A percentile compares a stretch with the other conserved stretches of the same genome.
phyloP scores from a whole-genome alignment of 257 asterid genomes.

The Oldenlandia corymbosa region DNA sequence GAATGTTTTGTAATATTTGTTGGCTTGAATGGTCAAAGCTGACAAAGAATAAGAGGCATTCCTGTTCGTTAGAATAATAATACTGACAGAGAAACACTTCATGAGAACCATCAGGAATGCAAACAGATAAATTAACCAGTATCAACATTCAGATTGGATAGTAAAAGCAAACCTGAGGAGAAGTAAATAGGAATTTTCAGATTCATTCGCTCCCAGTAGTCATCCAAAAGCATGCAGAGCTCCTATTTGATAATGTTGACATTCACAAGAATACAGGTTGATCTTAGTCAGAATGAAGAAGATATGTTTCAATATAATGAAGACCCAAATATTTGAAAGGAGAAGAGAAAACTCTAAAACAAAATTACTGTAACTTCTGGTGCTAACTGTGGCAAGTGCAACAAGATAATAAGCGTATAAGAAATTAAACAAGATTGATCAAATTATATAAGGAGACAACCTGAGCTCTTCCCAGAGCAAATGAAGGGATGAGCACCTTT shows the following conservation, averaged over 20 bases:
- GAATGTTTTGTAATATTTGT: constrained; percentile 69
- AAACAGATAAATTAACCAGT: background rate
- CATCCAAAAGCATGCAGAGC: constrained; percentile 87
- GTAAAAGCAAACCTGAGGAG: constrained; percentile 58
- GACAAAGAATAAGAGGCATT: constrained; percentile 18
- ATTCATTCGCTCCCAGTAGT: constrained; percentile 88
- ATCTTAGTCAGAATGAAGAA: background rate
- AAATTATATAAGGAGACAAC: constrained; percentile 27
- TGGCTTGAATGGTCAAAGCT: constrained; percentile 93
- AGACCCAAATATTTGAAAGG: background rate
- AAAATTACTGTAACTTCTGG: background rate
- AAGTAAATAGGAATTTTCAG: constrained; percentile 84
- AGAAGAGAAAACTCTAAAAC: background rate
- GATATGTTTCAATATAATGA: background rate
- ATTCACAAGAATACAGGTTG: background rate
- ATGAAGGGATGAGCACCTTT: constrained; percentile 91
- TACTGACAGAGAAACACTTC: no score
- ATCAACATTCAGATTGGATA: constrained; percentile 9
- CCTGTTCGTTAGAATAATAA: no score
- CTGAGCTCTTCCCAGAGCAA: constrained; percentile 96
- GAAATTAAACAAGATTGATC: background rate
- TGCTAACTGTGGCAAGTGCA: background rate
- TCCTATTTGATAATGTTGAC: constrained; percentile 44
- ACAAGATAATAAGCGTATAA: constrained; percentile 2
- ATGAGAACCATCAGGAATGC: no score